Evolutionary conservation across 176 grass and related monocot genomes (phyloP), one percentile per base, ranked within the genome.

Genomic region (Musa itinerans): DNA sequence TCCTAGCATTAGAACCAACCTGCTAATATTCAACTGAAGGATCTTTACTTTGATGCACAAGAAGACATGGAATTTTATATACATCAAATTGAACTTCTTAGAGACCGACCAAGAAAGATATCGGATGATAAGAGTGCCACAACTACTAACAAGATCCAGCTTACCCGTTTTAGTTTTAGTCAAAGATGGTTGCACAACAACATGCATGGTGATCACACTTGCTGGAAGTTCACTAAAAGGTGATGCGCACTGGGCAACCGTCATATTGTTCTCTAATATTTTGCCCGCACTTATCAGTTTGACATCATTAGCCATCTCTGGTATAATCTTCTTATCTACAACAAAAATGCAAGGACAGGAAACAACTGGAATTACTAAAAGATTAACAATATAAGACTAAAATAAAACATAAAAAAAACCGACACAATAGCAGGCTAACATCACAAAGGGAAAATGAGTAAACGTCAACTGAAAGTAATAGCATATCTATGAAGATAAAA

Each of bases 211-310:
- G 12, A 92, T 92, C 81, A 58, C 83, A 75, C 21, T 78, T 74
- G 74, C 87, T 43, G 83, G 80, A 74, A 83, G 75, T 70, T 92
- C 89, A 79, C 89, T 78, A 74, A 92, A 92, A 86, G 89, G 81
- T 4, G 89, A 83, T 88, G 77, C 85, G 78, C 89, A 92, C 58
- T 92, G 83, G 65, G 70, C 78, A 79, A 92, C 25, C 10, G 74
- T 92, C 81, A 77, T 86, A 59, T 88, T 83, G 65, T 92, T 92
- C 81, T 92, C 89, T 76, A 92, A 76, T 81, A 92, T 76, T 81
- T 92, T 88, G 10, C 89, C 89, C 75, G 85, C 86, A 52, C 68
- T 88, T 73, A 92, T 92, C 67, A 92, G 66, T 81, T 92, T 92
- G 70, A 92, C 89, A 81, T 92, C 89, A 79, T 73, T 86, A 74